phyloP scores from a whole-genome alignment of 495 filamentous ascomycete species.

The Trichocladium uniseriatum region DNA sequence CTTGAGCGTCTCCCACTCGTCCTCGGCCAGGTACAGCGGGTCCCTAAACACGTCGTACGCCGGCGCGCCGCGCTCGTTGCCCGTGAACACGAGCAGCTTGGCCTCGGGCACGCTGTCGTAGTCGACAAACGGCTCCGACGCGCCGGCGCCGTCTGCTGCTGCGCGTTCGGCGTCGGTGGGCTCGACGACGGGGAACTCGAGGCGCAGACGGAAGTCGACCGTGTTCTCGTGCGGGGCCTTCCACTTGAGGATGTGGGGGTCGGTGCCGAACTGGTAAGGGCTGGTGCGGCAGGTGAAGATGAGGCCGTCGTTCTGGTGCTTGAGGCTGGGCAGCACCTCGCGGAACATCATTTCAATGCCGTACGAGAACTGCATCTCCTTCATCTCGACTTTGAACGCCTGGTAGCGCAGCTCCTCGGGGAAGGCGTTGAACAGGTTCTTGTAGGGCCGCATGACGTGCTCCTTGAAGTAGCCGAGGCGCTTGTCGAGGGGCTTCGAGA shows the following conservation, averaged over 20 bases:
- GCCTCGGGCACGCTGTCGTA: constrained; percentile 46
- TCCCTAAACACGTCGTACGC: constrained; percentile 49
- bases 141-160: no score
- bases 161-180: constrained; percentile 58
- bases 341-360: constrained; percentile 85
- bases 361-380: constrained; percentile 80
- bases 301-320: constrained; percentile 89
- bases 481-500: constrained; percentile 68
- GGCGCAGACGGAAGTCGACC: constrained; percentile 73
- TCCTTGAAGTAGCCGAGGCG: constrained; percentile 78
- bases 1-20: constrained; percentile 82
- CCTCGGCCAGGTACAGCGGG: constrained; percentile 56
- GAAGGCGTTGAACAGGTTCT: constrained; percentile 55
- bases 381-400: constrained; percentile 74
- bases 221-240: constrained; percentile 89
- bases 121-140: constrained; percentile 45
- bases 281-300: constrained; percentile 89
- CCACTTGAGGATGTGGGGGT: constrained; percentile 92
- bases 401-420: constrained; percentile 61
- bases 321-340: constrained; percentile 68
- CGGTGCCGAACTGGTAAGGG: constrained; percentile 81
- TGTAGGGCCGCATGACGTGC: constrained; percentile 70
- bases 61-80: constrained; percentile 42
- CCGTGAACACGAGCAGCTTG: constrained; percentile 34
- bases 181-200: constrained; percentile 65